Conservation (phyloP, 148 eudicot species). For the Bassia scoparia region DNA sequence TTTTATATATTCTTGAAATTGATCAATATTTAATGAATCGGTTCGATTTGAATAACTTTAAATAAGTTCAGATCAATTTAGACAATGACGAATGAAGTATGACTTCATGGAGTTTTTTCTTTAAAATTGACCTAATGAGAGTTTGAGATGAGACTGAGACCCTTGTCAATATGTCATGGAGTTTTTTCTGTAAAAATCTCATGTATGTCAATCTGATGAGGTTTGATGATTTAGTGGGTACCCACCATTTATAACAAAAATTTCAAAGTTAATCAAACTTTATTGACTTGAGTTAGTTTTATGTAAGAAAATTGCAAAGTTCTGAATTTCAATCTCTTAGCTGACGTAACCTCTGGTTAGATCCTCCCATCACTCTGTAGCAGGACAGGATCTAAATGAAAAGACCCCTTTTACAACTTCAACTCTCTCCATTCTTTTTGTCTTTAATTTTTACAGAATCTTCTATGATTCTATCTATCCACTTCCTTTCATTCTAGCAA, state of each 20-base stretch:
- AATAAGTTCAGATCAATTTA: no score
- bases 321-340: slow-evolving; percentile 4
- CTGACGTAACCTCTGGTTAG: slow-evolving; percentile 38
- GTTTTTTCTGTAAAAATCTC: no score
- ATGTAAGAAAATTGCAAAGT: background rate
- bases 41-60: no score
- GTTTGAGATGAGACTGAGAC: slow-evolving; percentile 14
- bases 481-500: background rate
- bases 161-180: slow-evolving; percentile 4
- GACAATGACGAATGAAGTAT: no score
- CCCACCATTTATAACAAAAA: slow-evolving; percentile 5
- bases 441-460: slow-evolving; percentile 4
- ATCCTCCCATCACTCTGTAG: slow-evolving; percentile 33
- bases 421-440: background rate
- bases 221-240: slow-evolving; percentile 32
- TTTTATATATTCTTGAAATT: no score
- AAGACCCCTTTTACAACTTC: slow-evolving; percentile 4
- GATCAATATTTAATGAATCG: no score
- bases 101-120: no score
- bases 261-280: slow-evolving; percentile 20
- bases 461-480: no score
- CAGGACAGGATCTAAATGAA: slow-evolving; percentile 25
- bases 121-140: no score
- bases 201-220: slow-evolving; percentile 29
- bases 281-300: slow-evolving; percentile 31